Base-by-base conservation (phyloP, 1,139 yeast genomes). In the Trichomonascaceae sp. region DNA sequence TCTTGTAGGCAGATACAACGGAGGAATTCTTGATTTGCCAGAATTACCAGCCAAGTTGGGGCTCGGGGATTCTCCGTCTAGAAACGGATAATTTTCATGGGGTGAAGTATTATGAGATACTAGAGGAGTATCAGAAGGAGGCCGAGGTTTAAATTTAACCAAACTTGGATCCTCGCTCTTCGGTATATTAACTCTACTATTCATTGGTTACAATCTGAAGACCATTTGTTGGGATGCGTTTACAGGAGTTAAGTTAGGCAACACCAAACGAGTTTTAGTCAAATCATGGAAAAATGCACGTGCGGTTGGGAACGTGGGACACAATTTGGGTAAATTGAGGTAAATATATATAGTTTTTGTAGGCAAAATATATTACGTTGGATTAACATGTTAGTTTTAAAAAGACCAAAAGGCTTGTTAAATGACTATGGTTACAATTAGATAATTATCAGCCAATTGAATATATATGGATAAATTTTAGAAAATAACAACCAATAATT, bases 91-190 rank as follows among this genome's bases (percentile, higher is more conserved):
- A 10, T 24, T 39, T 12, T 59, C 62, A 39, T 58, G 58, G 3
- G 64, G 64, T 12, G 63, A 60, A 45, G 54, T 56, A 9, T 57
- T 52, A 49, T 53, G 55, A 7, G 64, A 60, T 12, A 62, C 53
- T 43, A 62, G 51, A n/a, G 65, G 65, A 8, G 65, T 62, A 43
- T 62, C 65, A 1, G 61, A 57, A 1, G 65, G 64, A 5, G 65
- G 65, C n/a, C 65, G 54, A 12, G 46, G 49, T 19, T 15, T 17
- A 30, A 45, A 39, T 13, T 41, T 17, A 13, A 20, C 1, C 36
- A 13, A 20, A n/a, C 47, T 22, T 17, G 47, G 47, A 15, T 17
- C 32, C 20, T 20, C 49, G 27, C 6, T 17, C 32, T 45, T 17
- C 17, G 19, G 24, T 10, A 27, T 39, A 18, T 38, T 38, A 8